A percentile compares a stretch with the other conserved stretches of the same genome.
Conservation (phyloP, 257 asterid species). For the Petunia axillaris region DNA sequence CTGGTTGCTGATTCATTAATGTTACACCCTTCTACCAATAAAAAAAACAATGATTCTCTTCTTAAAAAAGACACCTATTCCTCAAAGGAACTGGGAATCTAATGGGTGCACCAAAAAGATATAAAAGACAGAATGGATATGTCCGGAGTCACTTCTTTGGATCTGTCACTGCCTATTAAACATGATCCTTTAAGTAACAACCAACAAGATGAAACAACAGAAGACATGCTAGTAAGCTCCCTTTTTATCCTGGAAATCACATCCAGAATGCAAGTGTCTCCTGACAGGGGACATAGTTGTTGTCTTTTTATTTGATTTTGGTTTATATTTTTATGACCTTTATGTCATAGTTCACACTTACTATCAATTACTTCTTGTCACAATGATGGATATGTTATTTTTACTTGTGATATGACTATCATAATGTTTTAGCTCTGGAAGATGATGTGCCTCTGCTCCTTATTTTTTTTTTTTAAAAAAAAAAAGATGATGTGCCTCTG, state of each 20-base stretch:
- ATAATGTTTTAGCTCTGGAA: conserved; percentile 2
- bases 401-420: neutral
- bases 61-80: no score
- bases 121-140: no score
- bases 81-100: no score
- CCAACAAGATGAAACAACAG: neutral
- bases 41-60: no score
- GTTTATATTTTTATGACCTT: neutral
- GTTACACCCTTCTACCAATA: no score
- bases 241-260: conserved; percentile 18
- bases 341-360: neutral
- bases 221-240: conserved; percentile 15
- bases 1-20: no score
- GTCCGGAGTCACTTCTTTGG: neutral
- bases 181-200: neutral
- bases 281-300: neutral
- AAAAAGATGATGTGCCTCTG: neutral
- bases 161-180: neutral
- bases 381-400: neutral
- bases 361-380: conserved; percentile 1
- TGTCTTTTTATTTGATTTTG: conserved; percentile 1
- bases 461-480: no score
- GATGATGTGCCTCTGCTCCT: neutral
- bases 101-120: no score
- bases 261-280: neutral